A percentile compares a stretch with the other conserved stretches of the same genome.
These are phyloP conservation scores for Amphichorda felina DNA, from an alignment of 2,329 filamentous ascomycete species.

Conservation along the genomic window DNA sequence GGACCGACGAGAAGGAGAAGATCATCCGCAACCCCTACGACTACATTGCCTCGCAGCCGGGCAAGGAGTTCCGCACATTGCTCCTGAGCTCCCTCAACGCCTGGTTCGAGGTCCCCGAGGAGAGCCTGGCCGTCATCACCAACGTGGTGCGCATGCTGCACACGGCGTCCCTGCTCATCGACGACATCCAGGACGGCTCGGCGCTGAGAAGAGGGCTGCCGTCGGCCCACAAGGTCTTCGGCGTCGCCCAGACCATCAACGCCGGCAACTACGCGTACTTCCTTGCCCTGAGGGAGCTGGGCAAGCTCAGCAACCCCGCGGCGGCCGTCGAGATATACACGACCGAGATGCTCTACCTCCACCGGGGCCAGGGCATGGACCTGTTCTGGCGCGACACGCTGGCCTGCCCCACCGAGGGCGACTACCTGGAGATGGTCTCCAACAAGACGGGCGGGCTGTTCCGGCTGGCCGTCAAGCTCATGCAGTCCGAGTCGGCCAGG, in stretches of 20 bases:
- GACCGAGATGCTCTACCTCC: slow-evolving; percentile 67
- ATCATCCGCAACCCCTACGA: slow-evolving; percentile 63
- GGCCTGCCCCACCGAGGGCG: slow-evolving; percentile 66
- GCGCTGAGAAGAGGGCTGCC: slow-evolving; percentile 31
- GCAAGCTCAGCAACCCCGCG: slow-evolving; percentile 51
- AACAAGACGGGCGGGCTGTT: slow-evolving; percentile 80
- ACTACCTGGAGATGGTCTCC: slow-evolving; percentile 78
- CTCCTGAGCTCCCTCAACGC: slow-evolving; percentile 65
- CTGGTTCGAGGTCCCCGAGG: slow-evolving; percentile 58
- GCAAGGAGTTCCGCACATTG: slow-evolving; percentile 65
- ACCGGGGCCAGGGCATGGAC: slow-evolving; percentile 76
- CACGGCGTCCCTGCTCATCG: slow-evolving; percentile 30
- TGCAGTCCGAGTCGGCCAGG: slow-evolving; percentile 54
- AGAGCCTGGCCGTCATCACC: slow-evolving; percentile 57
- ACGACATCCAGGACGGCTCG: slow-evolving; percentile 36
- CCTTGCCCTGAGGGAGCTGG: slow-evolving; percentile 41
- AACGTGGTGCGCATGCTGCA: slow-evolving; percentile 68
- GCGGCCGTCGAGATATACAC: slow-evolving; percentile 55
- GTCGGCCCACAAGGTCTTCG: slow-evolving; percentile 35
- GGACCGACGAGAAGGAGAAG: slow-evolving; percentile 59
- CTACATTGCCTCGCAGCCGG: slow-evolving; percentile 59
- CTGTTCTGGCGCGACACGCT: slow-evolving; percentile 73
- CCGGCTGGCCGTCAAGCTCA: slow-evolving; percentile 66
- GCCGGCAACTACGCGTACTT: slow-evolving; percentile 36
- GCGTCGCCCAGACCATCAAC: slow-evolving; percentile 37